These are phyloP conservation scores for Kappamyces sp. DNA, from an alignment of 192 early-diverging fungal genomes.

Conservation along the genomic window DNA sequence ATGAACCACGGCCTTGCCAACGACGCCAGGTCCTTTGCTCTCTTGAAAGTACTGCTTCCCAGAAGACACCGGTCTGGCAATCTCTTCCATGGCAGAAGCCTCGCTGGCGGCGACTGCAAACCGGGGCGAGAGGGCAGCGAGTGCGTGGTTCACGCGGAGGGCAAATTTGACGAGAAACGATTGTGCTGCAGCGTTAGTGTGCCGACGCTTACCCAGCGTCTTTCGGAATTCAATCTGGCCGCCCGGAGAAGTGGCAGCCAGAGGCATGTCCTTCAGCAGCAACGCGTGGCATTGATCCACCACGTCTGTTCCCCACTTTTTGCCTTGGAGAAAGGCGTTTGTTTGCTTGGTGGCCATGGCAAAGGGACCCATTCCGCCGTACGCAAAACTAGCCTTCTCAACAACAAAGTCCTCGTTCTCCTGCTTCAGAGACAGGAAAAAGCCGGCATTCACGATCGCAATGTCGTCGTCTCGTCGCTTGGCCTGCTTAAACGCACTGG, in stretches of 20 bases:
- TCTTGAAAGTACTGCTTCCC: conserved; percentile 26
- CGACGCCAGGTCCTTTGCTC: conserved; percentile 23
- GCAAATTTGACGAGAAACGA: conserved; percentile 14
- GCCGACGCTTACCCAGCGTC: conserved; percentile 12
- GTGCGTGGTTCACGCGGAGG: conserved; percentile 21
- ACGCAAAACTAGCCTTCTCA: conserved; percentile 58
- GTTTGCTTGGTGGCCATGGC: conserved; percentile 53
- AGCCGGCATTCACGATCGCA: conserved; percentile 75
- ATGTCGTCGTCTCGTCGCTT: conserved; percentile 85
- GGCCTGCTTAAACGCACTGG: conserved; percentile 78
- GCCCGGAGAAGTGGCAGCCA: conserved; percentile 32
- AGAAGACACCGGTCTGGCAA: conserved; percentile 23
- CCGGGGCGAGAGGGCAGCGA: conserved; percentile 6
- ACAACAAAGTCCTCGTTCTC: conserved; percentile 34
- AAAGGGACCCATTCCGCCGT: conserved; percentile 69
- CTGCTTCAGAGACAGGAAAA: conserved; percentile 50
- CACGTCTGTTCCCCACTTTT: conserved; percentile 47
- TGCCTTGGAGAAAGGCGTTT: conserved; percentile 39
- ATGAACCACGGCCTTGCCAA: conserved; percentile 69
- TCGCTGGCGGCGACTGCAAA: conserved; percentile 12
- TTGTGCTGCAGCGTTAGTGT: neutral
- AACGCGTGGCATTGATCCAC: conserved; percentile 18
- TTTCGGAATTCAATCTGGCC: conserved; percentile 42
- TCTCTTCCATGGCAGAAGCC: conserved; percentile 23
- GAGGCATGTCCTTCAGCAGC: conserved; percentile 26